Percentiles rank a stretch among this genome's conserved stretches.
Evolutionary conservation across 441 rosid genomes (phyloP).

Genomic region (Populus hybrid): DNA sequence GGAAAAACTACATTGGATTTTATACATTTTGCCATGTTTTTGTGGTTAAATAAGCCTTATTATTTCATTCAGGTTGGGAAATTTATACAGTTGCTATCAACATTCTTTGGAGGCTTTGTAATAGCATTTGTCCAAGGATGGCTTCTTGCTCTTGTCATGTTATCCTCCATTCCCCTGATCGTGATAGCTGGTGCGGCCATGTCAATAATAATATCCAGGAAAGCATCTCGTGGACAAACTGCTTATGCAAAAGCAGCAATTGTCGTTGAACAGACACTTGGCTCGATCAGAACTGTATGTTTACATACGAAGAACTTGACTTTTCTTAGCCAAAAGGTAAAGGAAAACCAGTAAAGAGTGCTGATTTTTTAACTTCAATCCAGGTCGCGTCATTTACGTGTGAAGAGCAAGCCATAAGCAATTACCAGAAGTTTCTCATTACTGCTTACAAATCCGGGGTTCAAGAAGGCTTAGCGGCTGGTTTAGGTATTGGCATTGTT

Average conservation of each 20-base stretch:
- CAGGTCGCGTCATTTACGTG: conserved; percentile 88
- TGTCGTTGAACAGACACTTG: conserved; percentile 71
- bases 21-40: neutral
- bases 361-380: neutral
- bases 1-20: neutral
- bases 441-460: conserved; percentile 62
- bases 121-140: conserved; percentile 70
- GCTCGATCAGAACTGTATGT: conserved; percentile 67
- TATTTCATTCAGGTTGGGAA: conserved; percentile 61
- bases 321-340: neutral
- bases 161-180: conserved; percentile 60
- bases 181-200: conserved; percentile 53
- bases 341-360: neutral
- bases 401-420: conserved; percentile 63
- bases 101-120: conserved; percentile 64
- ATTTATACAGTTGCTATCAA: conserved; percentile 50
- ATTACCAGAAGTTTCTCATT: conserved; percentile 50
- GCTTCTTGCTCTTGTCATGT: conserved; percentile 69
- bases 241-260: conserved; percentile 59
- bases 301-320: neutral
- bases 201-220: conserved; percentile 40
- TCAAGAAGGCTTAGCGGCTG: conserved; percentile 58
- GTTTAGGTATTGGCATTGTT: conserved; percentile 56
- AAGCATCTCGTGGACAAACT: conserved; percentile 55
- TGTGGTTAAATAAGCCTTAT: neutral